These are phyloP conservation scores for Tirmania nivea DNA, from an alignment of 495 filamentous ascomycete genomes.

Conservation along the genomic window DNA sequence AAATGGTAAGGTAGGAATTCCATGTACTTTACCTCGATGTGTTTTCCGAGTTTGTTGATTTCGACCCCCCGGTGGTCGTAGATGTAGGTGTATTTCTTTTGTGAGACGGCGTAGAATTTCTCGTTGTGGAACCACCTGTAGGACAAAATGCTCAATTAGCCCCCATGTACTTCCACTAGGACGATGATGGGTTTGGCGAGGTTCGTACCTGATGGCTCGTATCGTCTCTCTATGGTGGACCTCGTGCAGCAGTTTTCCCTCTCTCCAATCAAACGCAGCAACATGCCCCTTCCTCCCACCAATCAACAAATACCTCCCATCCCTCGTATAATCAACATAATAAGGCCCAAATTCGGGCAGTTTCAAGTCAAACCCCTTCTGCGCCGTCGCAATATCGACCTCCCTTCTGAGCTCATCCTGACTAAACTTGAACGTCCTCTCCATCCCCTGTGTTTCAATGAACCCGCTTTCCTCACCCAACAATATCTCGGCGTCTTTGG, in stretches of 20 bases:
- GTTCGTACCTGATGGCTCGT: conserved; percentile 36
- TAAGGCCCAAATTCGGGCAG: conserved; percentile 71
- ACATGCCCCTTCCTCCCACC: conserved; percentile 87
- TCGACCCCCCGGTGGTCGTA: conserved; percentile 81
- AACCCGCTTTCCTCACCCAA: conserved; percentile 74
- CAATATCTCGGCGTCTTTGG: conserved; percentile 88
- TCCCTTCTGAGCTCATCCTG: conserved; percentile 64
- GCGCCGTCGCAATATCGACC: conserved; percentile 60
- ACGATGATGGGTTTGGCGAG: neutral
- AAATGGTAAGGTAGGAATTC: conserved; percentile 96
- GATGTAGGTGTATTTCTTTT: conserved; percentile 92
- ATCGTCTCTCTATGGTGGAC: conserved; percentile 77
- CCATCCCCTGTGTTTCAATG: conserved; percentile 77
- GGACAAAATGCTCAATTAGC: too few relatives aligned
- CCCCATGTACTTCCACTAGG: neutral
- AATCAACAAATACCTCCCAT: conserved; percentile 63
- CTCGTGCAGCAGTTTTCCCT: conserved; percentile 75
- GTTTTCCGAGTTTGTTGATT: conserved; percentile 70
- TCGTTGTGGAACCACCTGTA: conserved; percentile 79
- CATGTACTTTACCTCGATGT: conserved; percentile 80
- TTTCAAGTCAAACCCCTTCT: conserved; percentile 80
- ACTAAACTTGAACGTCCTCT: conserved; percentile 73
- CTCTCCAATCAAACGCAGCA: conserved; percentile 90
- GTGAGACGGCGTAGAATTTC: conserved; percentile 88
- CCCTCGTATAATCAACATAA: conserved; percentile 63